Conservation (phyloP, 306 rosid genomes). For the Betula pendula region DNA sequence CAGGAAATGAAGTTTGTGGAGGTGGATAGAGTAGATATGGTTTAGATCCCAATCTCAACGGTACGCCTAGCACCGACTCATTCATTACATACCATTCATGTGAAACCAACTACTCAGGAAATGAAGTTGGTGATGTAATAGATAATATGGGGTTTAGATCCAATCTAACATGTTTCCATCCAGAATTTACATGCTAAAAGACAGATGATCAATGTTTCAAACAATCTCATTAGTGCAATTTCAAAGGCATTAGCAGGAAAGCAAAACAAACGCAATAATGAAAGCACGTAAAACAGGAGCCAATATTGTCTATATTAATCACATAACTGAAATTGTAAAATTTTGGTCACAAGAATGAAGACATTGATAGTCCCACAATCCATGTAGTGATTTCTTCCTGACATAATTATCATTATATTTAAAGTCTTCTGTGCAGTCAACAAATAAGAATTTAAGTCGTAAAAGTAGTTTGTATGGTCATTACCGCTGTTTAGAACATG, state of each 20-base stretch:
- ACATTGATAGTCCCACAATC: not conserved
- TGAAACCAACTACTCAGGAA: conserved; percentile 2
- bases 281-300: not conserved
- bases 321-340: not conserved
- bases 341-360: not conserved
- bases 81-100: conserved; percentile 18
- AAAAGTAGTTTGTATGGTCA: conserved; percentile 32
- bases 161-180: not conserved
- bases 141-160: conserved; percentile 2
- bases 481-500: conserved; percentile 99
- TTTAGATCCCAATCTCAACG: no score
- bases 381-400: not conserved
- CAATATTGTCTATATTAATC: not conserved
- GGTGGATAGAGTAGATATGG: no score
- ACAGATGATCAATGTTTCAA: not conserved
- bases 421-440: not conserved
- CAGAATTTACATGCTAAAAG: not conserved
- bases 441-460: conserved; percentile 5
- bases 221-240: not conserved
- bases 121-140: not conserved
- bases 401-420: conserved; percentile 17
- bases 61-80: no score
- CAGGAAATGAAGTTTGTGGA: no score
- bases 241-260: not conserved
- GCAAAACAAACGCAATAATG: not conserved